Base-by-base conservation (phyloP, 208 protist genomes). In the Lotmaria passim region DNA sequence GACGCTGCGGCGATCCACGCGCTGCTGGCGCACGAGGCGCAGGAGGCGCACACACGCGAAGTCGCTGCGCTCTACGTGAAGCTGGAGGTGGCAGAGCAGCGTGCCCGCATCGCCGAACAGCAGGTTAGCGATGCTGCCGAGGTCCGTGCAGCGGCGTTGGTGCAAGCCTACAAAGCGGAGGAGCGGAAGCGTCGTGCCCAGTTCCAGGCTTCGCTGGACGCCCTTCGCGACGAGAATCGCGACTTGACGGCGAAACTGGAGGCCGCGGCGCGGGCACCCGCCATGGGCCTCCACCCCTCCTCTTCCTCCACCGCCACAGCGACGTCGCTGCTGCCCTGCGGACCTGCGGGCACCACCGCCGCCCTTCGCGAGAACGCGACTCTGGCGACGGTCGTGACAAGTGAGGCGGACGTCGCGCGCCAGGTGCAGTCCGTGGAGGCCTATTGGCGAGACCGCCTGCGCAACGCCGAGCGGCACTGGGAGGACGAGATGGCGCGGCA, bases 381-480 rank as follows among this genome's bases (percentile, higher is more conserved):
- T 14, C 41, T 36, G 31, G 43, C 31, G 15, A 21, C 46, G 15
- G 50, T 39, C 34, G 50, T 46, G 60, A 34, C 75, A 26, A 55
- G 31, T 28, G 46, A 83, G 60, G 77, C 38, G 36, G 86, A 87
- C 67, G 77, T 83, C 73, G 62, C 38, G 7, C 43, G 66, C 26
- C 75, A 78, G 41, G 70, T 90, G 56, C 50, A 78, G n/a, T 72
- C 79, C 52, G 69, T 80, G 7, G 81, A 86, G 60, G 55, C 55
- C 11, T 83, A 93, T 62, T 93, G 82, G 75, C 80, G 77, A 26
- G 72, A 83, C 30, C 75, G 79, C 21, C 43, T 90, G 51, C 67
- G 74, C 57, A 70, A 50, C 7, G 73, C 79, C 21, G 75, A 85
- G 69, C 55, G 59, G 7, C 69, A 82, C 31, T 86, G 78, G 80